Evolutionary conservation across 2,329 filamentous ascomycete species (phyloP).

Genomic region (Botrytis deweyae): DNA sequence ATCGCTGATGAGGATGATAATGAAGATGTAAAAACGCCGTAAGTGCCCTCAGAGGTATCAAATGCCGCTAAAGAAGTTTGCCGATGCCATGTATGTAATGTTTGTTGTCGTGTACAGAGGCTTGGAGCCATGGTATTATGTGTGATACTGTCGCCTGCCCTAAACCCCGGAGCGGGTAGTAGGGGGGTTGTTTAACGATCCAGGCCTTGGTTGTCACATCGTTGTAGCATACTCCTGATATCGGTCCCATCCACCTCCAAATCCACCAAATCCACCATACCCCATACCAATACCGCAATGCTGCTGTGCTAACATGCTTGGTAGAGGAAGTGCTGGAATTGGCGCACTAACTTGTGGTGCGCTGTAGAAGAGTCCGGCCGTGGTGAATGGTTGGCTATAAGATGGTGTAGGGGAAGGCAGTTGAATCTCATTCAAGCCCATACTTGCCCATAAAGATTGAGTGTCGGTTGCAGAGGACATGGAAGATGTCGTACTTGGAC

Average conservation of each 20-base stretch:
- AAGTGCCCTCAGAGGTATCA: constrained; percentile 35
- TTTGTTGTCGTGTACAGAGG: constrained; percentile 25
- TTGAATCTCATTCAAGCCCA: constrained; percentile 72
- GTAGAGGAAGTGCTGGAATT: constrained; percentile 75
- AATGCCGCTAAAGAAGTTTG: constrained; percentile 38
- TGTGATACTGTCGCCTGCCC: constrained; percentile 35
- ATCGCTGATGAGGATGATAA: constrained; percentile 34
- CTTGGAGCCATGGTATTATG: constrained; percentile 21
- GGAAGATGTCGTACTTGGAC: constrained; percentile 72
- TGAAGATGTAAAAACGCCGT: constrained; percentile 32
- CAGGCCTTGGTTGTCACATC: constrained; percentile 69
- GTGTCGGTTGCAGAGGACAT: constrained; percentile 54
- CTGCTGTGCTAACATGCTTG: constrained; percentile 81
- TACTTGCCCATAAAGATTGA: constrained; percentile 73
- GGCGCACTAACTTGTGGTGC: constrained; percentile 72
- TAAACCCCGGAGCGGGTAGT: constrained; percentile 51
- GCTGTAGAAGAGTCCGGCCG: constrained; percentile 75
- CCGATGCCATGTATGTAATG: constrained; percentile 21
- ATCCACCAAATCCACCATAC: constrained; percentile 70
- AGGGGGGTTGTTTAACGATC: constrained; percentile 45
- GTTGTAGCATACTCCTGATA: constrained; percentile 83
- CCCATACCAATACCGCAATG: constrained; percentile 76
- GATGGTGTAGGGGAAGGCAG: constrained; percentile 77
- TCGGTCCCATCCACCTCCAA: constrained; percentile 71
- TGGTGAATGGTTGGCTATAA: constrained; percentile 75